These are phyloP conservation scores for Nigrospora sphaerica DNA, from an alignment of 2,329 filamentous ascomycete genomes.

Conservation along the genomic window DNA sequence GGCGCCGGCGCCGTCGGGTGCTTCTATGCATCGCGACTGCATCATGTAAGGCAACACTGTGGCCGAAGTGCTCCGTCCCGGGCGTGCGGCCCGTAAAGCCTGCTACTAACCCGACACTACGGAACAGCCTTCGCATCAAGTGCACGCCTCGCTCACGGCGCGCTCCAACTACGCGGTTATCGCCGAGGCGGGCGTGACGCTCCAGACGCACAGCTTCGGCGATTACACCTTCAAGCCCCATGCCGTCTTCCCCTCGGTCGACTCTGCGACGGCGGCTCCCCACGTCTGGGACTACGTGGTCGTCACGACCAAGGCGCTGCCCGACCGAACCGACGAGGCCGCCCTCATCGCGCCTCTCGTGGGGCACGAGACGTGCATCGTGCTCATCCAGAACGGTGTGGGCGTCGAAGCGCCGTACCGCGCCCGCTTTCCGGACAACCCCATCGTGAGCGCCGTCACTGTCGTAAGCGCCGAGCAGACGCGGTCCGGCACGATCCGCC, in stretches of 20 bases:
- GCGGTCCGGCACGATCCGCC: constrained; percentile 53
- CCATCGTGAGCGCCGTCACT: constrained; percentile 62
- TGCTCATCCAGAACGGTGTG: constrained; percentile 65
- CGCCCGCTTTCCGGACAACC: constrained; percentile 50
- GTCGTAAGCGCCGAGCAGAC: constrained; percentile 63
- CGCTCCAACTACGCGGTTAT: constrained; percentile 67
- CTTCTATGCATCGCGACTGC: constrained; percentile 64
- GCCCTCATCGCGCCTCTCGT: constrained; percentile 55
- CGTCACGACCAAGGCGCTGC: constrained; percentile 64
- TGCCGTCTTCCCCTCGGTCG: constrained; percentile 54
- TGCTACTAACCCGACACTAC: neutral
- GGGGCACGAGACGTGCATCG: constrained; percentile 45
- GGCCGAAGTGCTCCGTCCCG: neutral
- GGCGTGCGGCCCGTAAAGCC: neutral
- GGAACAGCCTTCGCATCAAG: constrained; percentile 36
- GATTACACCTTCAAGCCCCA: constrained; percentile 57
- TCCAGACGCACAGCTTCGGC: constrained; percentile 61
- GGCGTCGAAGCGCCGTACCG: constrained; percentile 63
- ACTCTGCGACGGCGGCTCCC: constrained; percentile 32
- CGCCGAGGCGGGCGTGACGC: constrained; percentile 49
- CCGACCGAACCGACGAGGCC: constrained; percentile 56
- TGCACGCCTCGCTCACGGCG: constrained; percentile 62
- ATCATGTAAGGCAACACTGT: constrained; percentile 36
- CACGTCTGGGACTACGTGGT: constrained; percentile 56
- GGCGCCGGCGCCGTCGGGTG: constrained; percentile 67